Percentiles rank a stretch among this genome's conserved stretches.
Conservation (phyloP, 176 grass and related monocot genomes). For the Oryza glaberrima region DNA sequence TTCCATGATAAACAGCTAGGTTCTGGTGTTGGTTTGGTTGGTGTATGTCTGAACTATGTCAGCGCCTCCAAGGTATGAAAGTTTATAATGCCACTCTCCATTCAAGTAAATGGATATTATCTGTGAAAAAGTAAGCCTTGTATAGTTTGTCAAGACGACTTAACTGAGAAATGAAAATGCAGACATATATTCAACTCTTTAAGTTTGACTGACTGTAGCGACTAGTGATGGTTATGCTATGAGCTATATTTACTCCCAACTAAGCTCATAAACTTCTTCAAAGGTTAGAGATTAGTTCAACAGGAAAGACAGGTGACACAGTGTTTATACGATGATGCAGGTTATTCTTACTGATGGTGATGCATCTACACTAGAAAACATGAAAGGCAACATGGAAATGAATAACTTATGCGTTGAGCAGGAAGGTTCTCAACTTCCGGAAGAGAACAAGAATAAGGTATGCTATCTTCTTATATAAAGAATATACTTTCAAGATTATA, state of each 20-base stretch:
- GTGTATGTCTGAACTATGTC: constrained; percentile 66
- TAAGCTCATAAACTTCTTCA: constrained; percentile 16
- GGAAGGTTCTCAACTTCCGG: constrained; percentile 6
- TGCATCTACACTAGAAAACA: constrained; percentile 69
- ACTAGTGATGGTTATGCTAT: not conserved
- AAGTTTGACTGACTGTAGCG: not conserved
- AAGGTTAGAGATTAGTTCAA: not conserved
- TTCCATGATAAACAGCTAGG: constrained; percentile 68
- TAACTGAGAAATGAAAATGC: not conserved
- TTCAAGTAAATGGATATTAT: constrained; percentile 12
- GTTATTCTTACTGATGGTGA: constrained; percentile 93
- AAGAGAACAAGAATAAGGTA: constrained; percentile 53
- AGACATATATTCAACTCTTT: not conserved
- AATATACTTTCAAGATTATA: not conserved
- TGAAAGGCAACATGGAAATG: constrained; percentile 85
- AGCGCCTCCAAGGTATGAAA: constrained; percentile 82
- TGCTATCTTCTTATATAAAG: not conserved
- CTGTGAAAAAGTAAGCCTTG: not conserved
- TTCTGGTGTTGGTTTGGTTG: constrained; percentile 94
- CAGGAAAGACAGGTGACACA: not conserved
- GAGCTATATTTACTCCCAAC: not conserved
- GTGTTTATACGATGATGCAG: constrained; percentile 44
- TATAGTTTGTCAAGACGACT: not conserved
- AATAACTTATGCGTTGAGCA: constrained; percentile 42
- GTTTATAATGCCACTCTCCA: constrained; percentile 1